Evolutionary conservation across 345 rosid genomes (phyloP).

Genomic region (Populus nigra): DNA sequence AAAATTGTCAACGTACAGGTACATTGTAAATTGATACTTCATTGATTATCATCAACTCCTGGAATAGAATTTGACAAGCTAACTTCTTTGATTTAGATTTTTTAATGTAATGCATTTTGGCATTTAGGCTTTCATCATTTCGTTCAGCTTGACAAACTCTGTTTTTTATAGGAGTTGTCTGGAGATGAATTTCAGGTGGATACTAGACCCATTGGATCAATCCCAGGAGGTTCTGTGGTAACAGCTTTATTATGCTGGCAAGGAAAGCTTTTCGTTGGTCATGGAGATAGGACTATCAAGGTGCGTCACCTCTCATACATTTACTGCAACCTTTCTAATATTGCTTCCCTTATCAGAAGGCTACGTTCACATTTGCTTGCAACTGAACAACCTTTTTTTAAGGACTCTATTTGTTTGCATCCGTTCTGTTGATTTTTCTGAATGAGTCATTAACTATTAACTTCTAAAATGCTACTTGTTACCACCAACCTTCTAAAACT

Average conservation of each 20-base stretch:
- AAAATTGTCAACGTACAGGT: conserved; percentile 67
- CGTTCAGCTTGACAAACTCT: neutral
- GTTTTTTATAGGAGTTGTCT: conserved; percentile 55
- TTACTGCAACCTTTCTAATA: neutral
- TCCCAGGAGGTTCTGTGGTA: conserved; percentile 59
- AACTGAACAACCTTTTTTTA: neutral
- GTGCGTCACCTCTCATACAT: conserved; percentile 26
- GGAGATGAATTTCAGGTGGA: conserved; percentile 65
- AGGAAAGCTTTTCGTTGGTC: conserved; percentile 82
- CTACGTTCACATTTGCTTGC: neutral
- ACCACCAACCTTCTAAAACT: too few relatives aligned
- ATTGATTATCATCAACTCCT: neutral
- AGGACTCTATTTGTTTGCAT: neutral
- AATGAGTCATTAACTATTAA: neutral
- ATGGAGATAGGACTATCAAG: conserved; percentile 62
- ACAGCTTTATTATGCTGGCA: conserved; percentile 64
- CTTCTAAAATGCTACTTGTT: too few relatives aligned
- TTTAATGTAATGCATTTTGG: neutral
- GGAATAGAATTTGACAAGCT: neutral
- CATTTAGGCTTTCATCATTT: conserved; percentile 5
- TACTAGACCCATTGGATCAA: conserved; percentile 56
- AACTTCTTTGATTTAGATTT: neutral
- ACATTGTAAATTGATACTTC: conserved; percentile 7
- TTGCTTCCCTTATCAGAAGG: neutral
- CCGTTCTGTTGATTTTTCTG: neutral